These are phyloP conservation scores for Fusarium sp. DNA, from an alignment of 2,329 filamentous ascomycete species.

Conservation along the genomic window DNA sequence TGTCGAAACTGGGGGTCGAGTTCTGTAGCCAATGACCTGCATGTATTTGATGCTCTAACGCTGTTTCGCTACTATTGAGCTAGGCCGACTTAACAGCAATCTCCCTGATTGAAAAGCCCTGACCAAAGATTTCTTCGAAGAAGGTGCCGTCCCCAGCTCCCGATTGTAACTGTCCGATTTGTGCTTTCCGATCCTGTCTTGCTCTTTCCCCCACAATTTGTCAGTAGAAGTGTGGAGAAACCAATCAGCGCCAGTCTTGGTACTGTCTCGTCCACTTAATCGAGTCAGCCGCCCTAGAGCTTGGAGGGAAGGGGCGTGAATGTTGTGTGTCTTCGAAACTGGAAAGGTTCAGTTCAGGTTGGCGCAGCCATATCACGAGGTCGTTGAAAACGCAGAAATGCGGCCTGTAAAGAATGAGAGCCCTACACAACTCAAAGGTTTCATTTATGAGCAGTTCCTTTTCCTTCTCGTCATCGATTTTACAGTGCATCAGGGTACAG, in stretches of 20 bases:
- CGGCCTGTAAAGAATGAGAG: slow-evolving; percentile 30
- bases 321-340: slow-evolving; percentile 2
- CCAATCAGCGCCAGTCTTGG: slow-evolving; percentile 37
- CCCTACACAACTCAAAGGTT: background rate
- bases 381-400: slow-evolving; percentile 38
- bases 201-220: slow-evolving; percentile 40
- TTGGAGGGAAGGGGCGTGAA: slow-evolving; percentile 20
- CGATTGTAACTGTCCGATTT: slow-evolving; percentile 32
- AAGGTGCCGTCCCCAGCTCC: slow-evolving; percentile 30
- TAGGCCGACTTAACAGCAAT: background rate
- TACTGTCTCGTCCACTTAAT: slow-evolving; percentile 22
- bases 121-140: slow-evolving; percentile 2
- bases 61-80: background rate
- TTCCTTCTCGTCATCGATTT: slow-evolving; percentile 14
- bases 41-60: background rate
- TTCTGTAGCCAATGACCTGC: background rate
- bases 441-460: background rate
- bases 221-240: slow-evolving; percentile 43
- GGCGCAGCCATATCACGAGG: slow-evolving; percentile 41
- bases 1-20: background rate
- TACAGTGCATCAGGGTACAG: background rate
- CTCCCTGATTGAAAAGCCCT: slow-evolving; percentile 7
- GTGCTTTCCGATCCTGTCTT: slow-evolving; percentile 29
- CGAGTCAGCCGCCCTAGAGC: slow-evolving; percentile 29
- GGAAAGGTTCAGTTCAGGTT: slow-evolving; percentile 24